phyloP scores from a whole-genome alignment of 2,329 filamentous ascomycete genomes.

The Sclerotinia spermophila region DNA sequence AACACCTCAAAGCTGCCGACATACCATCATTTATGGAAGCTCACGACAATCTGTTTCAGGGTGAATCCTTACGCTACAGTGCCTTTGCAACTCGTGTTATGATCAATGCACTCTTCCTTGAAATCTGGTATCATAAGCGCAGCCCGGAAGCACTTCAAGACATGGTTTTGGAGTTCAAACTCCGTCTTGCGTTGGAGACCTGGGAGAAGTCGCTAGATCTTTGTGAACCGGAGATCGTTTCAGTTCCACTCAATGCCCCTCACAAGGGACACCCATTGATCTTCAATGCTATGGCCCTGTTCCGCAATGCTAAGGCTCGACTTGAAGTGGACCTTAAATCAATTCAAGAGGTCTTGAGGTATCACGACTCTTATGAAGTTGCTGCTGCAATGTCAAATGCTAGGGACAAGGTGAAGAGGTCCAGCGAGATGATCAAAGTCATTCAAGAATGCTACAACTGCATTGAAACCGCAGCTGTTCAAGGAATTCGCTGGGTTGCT shows the following conservation, averaged over 20 bases:
- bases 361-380: slow-evolving; percentile 96
- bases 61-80: slow-evolving; percentile 85
- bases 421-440: slow-evolving; percentile 96
- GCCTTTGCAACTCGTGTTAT: slow-evolving; percentile 96
- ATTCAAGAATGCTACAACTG: slow-evolving; percentile 97
- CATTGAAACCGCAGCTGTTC: slow-evolving; percentile 90
- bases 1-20: slow-evolving; percentile 66
- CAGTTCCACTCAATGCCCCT: slow-evolving; percentile 86
- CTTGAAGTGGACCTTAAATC: slow-evolving; percentile 94
- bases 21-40: slow-evolving; percentile 88
- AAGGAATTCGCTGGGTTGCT: slow-evolving; percentile 97
- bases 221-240: slow-evolving; percentile 85
- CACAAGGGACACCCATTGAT: slow-evolving; percentile 95
- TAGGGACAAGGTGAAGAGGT: slow-evolving; percentile 89
- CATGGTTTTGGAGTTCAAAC: slow-evolving; percentile 96
- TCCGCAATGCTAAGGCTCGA: slow-evolving; percentile 86
- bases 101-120: slow-evolving; percentile 97
- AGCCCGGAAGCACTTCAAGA: slow-evolving; percentile 97
- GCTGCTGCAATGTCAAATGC: slow-evolving; percentile 94
- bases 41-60: slow-evolving; percentile 93
- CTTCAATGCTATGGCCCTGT: slow-evolving; percentile 97
- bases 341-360: slow-evolving; percentile 88
- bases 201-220: slow-evolving; percentile 96
- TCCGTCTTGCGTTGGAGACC: slow-evolving; percentile 91
- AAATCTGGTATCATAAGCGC: slow-evolving; percentile 98